phyloP scores from a whole-genome alignment of 805 yeast genomes.

The Helenozyma baotianmanensis region DNA sequence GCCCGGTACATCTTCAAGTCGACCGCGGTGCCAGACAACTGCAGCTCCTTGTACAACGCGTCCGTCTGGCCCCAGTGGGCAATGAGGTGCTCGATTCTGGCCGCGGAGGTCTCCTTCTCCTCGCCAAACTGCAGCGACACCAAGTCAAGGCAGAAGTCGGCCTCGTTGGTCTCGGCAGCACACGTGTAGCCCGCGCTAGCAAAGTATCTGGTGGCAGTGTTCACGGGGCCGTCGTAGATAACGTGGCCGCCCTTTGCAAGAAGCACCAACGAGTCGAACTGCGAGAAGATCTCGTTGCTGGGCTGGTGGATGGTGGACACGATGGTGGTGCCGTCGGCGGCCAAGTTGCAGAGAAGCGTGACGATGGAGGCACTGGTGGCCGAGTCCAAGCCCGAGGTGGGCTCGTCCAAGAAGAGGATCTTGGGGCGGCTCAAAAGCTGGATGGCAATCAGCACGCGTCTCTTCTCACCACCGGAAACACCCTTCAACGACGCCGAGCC shows the following conservation, averaged over 20 bases:
- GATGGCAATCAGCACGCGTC: constrained; percentile 78
- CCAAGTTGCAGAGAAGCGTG: constrained; percentile 51
- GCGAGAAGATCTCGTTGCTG: constrained; percentile 55
- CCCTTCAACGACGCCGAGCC: constrained; percentile 38
- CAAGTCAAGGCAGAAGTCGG: constrained; percentile 70
- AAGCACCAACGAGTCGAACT: constrained; percentile 67
- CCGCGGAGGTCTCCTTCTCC: constrained; percentile 14
- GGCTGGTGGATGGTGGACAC: constrained; percentile 82
- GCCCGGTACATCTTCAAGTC: constrained; percentile 27
- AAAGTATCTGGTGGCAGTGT: constrained; percentile 46
- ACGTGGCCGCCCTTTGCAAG: constrained; percentile 71
- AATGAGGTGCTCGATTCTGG: constrained; percentile 23
- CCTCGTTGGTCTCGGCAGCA: constrained; percentile 62
- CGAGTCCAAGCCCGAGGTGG: constrained; percentile 84
- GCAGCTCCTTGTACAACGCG: constrained; percentile 17
- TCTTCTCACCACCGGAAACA: constrained; percentile 55
- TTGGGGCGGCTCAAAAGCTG: constrained; percentile 72
- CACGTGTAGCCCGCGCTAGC: constrained; percentile 46
- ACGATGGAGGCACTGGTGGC: constrained; percentile 70
- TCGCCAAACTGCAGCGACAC: constrained; percentile 45
- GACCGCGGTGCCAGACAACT: constrained; percentile 3
- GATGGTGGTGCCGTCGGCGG: constrained; percentile 64
- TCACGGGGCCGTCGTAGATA: constrained; percentile 59
- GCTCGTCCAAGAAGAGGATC: constrained; percentile 74
- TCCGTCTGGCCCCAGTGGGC: constrained; percentile 30